These are phyloP conservation scores for Zoysia pacifica DNA, from an alignment of 176 grass and related monocot genomes.

Conservation along the genomic window DNA sequence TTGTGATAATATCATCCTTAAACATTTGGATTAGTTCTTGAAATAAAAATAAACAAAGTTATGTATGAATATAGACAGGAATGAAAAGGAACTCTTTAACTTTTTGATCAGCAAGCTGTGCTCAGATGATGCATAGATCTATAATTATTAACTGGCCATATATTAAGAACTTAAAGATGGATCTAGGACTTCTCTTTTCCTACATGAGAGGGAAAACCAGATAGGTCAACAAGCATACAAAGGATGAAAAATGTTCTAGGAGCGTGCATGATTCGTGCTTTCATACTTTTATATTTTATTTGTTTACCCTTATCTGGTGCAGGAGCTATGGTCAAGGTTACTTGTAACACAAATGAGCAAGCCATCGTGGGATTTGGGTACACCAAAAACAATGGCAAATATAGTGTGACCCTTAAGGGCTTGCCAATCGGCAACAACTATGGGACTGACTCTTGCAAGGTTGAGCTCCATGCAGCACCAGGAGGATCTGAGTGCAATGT, in stretches of 20 bases:
- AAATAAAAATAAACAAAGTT: background rate
- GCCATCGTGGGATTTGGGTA: conserved; percentile 62
- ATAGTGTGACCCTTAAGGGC: conserved; percentile 57
- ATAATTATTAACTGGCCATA: background rate
- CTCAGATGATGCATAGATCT: background rate
- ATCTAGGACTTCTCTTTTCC: background rate
- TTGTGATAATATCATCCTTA: background rate
- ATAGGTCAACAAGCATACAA: background rate
- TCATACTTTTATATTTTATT: conserved; percentile 5
- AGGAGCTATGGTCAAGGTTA: conserved; percentile 77
- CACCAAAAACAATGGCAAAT: conserved; percentile 60
- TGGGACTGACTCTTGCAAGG: conserved; percentile 58
- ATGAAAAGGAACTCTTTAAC: background rate
- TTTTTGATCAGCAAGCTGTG: background rate
- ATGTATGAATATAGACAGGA: background rate
- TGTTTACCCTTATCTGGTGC: conserved; percentile 19
- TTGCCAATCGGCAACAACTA: conserved; percentile 43
- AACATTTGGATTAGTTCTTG: background rate
- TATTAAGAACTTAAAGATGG: background rate
- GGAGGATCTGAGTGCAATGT: conserved; percentile 65
- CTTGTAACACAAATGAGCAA: conserved; percentile 59
- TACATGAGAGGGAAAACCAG: background rate
- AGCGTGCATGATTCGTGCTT: background rate
- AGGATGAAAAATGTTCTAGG: background rate
- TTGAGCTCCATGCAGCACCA: conserved; percentile 72